These are phyloP conservation scores for Plasmodium ovale DNA, from an alignment of 169 alveolate species.

Conservation along the genomic window DNA sequence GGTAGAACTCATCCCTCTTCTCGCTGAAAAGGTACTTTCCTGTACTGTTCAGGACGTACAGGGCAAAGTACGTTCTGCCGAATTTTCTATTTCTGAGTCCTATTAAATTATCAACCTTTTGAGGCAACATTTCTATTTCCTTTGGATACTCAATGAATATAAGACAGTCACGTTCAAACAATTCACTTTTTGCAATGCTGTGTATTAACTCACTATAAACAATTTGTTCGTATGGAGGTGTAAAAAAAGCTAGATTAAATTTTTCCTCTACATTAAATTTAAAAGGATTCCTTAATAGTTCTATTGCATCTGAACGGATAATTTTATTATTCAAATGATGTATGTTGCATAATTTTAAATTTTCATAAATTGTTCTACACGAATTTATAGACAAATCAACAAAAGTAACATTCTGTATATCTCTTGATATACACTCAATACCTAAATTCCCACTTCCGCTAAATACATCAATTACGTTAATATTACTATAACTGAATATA, in stretches of 20 bases:
- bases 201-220: slow-evolving; percentile 80
- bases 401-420: slow-evolving; percentile 82
- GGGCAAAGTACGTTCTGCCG: slow-evolving; percentile 86
- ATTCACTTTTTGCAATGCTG: slow-evolving; percentile 80
- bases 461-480: slow-evolving; percentile 84
- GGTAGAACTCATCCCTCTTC: slow-evolving; percentile 69
- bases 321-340: slow-evolving; percentile 79
- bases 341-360: slow-evolving; percentile 6
- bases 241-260: slow-evolving; percentile 82
- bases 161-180: slow-evolving; percentile 79
- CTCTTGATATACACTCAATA: slow-evolving; percentile 87
- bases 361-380: slow-evolving; percentile 81
- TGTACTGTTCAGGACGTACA: slow-evolving; percentile 82
- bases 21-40: slow-evolving; percentile 46
- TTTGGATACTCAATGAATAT: slow-evolving; percentile 87
- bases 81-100: slow-evolving; percentile 86
- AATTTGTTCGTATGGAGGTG: slow-evolving; percentile 89
- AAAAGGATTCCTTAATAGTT: slow-evolving; percentile 77
- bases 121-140: slow-evolving; percentile 83
- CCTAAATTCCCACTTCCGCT: slow-evolving; percentile 90
- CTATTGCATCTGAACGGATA: slow-evolving; percentile 86
- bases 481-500: slow-evolving; percentile 52
- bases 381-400: slow-evolving; percentile 83
- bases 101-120: slow-evolving; percentile 75
- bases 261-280: slow-evolving; percentile 78